phyloP scores from a whole-genome alignment of 805 yeast genomes.

The Cyberlindnera lachancei region DNA sequence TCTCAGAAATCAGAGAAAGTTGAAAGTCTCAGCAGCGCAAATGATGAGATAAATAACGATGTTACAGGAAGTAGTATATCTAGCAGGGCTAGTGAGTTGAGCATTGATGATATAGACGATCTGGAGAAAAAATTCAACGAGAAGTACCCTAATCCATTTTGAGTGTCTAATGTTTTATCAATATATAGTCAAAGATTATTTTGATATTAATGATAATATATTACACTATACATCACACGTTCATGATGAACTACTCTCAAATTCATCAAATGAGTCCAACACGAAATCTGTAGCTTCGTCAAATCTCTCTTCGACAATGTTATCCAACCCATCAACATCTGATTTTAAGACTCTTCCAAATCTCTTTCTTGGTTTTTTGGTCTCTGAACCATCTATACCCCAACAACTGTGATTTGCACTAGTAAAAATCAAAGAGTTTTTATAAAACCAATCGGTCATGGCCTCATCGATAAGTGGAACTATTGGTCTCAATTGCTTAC shows the following conservation, averaged over 20 bases:
- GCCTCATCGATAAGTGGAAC: constrained; percentile 87
- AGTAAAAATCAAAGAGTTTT: constrained; percentile 77
- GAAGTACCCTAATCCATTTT: constrained; percentile 56
- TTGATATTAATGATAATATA: no score
- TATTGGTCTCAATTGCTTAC: constrained; percentile 64
- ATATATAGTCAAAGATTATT: no score
- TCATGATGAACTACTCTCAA: constrained; percentile 37
- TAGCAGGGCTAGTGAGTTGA: constrained; percentile 29
- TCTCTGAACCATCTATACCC: constrained; percentile 44
- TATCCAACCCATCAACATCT: constrained; percentile 63
- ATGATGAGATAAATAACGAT: constrained; percentile 2
- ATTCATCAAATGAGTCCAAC: constrained; percentile 68
- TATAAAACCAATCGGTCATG: constrained; percentile 85
- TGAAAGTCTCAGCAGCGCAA: constrained; percentile 1
- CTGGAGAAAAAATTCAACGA: constrained; percentile 49
- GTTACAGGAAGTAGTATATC: constrained; percentile 7
- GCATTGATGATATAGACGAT: constrained; percentile 49
- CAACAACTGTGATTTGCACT: constrained; percentile 72
- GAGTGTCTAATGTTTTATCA: no score
- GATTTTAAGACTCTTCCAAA: constrained; percentile 84
- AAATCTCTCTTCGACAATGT: constrained; percentile 71
- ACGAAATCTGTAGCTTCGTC: constrained; percentile 84
- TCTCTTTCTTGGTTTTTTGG: constrained; percentile 78
- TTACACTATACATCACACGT: no score
- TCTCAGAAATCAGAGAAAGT: no score